Evolutionary conservation across 805 yeast genomes (phyloP), one percentile per base, ranked within the genome.

Genomic region (Wickerhamomyces subpelliculosus): DNA sequence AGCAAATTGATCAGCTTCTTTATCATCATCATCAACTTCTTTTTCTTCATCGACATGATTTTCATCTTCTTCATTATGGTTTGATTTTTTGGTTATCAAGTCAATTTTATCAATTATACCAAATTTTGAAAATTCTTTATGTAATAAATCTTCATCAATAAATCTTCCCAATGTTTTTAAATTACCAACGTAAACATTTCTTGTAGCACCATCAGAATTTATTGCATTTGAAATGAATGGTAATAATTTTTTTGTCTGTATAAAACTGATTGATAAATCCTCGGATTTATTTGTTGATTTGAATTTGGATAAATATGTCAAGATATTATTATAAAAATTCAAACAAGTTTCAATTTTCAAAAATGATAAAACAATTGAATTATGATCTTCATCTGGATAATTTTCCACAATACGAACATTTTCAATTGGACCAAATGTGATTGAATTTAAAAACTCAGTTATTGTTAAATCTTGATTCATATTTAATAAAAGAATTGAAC

Each of bases 101-200:
- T 79, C 80, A 44, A 79, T 74, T 55, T 78, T 84, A 45, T 79
- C 86, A 54, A 78, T 60, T 25, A 67, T 72, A 9, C 85, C 86
- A 61, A 73, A 79, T 32, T 57, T 58, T 12, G 69, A 57, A 38
- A 79, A 75, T 51, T 78, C 83, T 2, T 56, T 46, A 20, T 76
- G 52, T 27, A 79, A 51, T 18, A 62, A 64, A 0, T 54, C 58
- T 38, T 64, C 75, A 36, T 59, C 58, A 16, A 71, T 63, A 8
- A 48, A 54, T 29, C 51, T 52, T 23, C 68, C 57, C 12, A 63
- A 50, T 27, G 75, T 75, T 40, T 77, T 73, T 38, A 89, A 65
- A 47, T 78, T 78, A 12, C 96, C 96, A 42, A 90, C 67, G 54
- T 84, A 88, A 18, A 90, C 96, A 55, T 89, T 88, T 65, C 98